phyloP scores from a whole-genome alignment of 441 rosid species.

The Isatis lusitanica region DNA sequence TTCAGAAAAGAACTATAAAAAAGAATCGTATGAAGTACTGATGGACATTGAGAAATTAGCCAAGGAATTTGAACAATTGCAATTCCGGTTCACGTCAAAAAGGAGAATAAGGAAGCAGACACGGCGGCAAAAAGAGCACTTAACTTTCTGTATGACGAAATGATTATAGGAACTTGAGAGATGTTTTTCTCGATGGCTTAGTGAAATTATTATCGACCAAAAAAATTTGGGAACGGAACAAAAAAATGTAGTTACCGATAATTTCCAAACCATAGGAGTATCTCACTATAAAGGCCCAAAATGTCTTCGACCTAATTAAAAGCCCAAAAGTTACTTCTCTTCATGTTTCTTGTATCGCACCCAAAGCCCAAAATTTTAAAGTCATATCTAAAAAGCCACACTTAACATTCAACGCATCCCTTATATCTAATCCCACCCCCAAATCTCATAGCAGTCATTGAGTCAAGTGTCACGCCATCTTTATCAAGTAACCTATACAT shows the following conservation, averaged over 20 bases:
- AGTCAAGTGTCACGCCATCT: not conserved
- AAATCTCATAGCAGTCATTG: not conserved
- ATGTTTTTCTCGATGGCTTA: no score
- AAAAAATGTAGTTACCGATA: not conserved
- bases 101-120: no score
- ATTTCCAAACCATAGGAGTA: not conserved
- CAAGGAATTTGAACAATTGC: no score
- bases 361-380: not conserved
- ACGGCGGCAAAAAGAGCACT: no score
- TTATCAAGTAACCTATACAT: not conserved
- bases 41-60: no score
- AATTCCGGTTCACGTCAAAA: no score
- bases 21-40: no score
- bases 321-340: not conserved
- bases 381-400: not conserved
- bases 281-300: not conserved
- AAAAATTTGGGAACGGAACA: not conserved
- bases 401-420: not conserved
- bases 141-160: no score
- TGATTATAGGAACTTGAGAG: no score
- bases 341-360: not conserved
- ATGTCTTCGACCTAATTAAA: not conserved
- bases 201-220: no score
- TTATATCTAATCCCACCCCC: not conserved
- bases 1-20: no score